Conservation (phyloP, 2,329 filamentous ascomycete species). For the Camillea tinctor region DNA sequence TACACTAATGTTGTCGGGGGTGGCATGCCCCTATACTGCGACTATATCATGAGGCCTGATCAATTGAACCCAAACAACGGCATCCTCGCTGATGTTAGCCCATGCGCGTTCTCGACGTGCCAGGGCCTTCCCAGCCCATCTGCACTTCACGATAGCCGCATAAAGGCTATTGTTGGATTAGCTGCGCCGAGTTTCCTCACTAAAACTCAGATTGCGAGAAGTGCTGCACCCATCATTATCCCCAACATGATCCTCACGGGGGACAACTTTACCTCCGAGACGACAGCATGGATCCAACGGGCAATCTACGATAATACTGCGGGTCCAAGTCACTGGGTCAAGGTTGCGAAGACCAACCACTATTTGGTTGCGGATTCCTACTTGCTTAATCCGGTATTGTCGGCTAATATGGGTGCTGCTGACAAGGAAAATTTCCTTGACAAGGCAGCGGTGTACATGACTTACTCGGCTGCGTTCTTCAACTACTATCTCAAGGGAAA, state of each 20-base stretch:
- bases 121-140: conserved; percentile 5
- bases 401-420: neutral
- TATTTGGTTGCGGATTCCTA: conserved; percentile 15
- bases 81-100: conserved; percentile 8
- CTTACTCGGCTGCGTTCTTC: conserved; percentile 16
- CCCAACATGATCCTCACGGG: conserved; percentile 17
- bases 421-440: conserved; percentile 13
- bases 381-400: conserved; percentile 10
- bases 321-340: conserved; percentile 14
- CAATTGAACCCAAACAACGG: conserved; percentile 5
- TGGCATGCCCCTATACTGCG: conserved; percentile 12
- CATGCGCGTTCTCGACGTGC: conserved; percentile 9
- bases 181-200: conserved; percentile 15
- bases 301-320: conserved; percentile 7
- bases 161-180: conserved; percentile 13
- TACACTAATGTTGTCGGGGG: conserved; percentile 13
- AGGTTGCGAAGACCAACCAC: conserved; percentile 11
- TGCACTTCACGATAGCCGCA: conserved; percentile 12
- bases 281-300: conserved; percentile 12
- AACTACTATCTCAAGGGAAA: conserved; percentile 15
- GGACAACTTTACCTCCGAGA: conserved; percentile 15
- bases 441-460: conserved; percentile 17
- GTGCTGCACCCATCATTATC: conserved; percentile 9
- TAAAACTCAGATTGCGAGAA: conserved; percentile 12
- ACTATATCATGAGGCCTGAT: conserved; percentile 9